Evolutionary conservation across 2,329 filamentous ascomycete genomes (phyloP).

Genomic region (Claviceps lovelessii): DNA sequence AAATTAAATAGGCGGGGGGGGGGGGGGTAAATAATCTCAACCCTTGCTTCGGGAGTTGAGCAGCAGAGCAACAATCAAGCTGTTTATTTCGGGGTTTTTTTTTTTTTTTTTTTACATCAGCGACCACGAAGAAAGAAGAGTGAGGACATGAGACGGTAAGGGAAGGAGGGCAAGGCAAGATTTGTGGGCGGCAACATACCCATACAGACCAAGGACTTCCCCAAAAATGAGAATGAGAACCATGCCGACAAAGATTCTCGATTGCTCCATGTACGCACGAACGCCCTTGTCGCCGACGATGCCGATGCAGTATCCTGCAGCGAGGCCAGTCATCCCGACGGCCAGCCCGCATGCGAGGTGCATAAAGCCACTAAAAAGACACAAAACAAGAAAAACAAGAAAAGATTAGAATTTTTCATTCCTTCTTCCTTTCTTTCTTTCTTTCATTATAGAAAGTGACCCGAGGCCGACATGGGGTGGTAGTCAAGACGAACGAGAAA

Average conservation of each 20-base stretch:
- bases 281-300: constrained; percentile 91
- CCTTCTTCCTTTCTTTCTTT: neutral
- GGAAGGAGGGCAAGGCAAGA: neutral
- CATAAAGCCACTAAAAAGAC: constrained; percentile 58
- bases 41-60: constrained; percentile 75
- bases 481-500: constrained; percentile 49
- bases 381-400: neutral
- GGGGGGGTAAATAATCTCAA: constrained; percentile 19
- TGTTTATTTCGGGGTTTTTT: constrained; percentile 23
- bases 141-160: neutral
- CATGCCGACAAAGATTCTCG: constrained; percentile 94
- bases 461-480: no score
- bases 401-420: constrained; percentile 7
- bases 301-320: constrained; percentile 92
- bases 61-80: constrained; percentile 83
- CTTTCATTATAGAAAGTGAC: no score
- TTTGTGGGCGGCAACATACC: constrained; percentile 40
- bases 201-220: constrained; percentile 91
- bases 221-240: constrained; percentile 97
- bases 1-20: no score
- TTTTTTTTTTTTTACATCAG: neutral
- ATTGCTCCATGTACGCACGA: constrained; percentile 90
- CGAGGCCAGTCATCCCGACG: constrained; percentile 82
- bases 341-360: constrained; percentile 83
- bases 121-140: no score